Evolutionary conservation across 2,329 filamentous ascomycete species (phyloP).

Genomic region (Podosphaera xanthii): DNA sequence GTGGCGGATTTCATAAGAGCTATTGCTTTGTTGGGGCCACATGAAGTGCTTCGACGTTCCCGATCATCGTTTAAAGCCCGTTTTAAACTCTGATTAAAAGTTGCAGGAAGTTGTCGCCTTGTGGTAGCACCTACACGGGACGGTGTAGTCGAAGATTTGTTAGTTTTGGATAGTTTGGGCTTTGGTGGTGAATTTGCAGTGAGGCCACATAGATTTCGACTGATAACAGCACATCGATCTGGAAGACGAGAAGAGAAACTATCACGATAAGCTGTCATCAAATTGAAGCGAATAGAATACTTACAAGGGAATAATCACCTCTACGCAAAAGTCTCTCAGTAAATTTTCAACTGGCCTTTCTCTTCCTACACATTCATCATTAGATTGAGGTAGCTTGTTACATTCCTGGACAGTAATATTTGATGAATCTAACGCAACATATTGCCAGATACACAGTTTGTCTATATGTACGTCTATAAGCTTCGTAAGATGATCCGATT

Average conservation of each 20-base stretch:
- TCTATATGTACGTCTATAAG: slow-evolving; percentile 55
- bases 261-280: slow-evolving; percentile 15
- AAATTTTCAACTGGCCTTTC: slow-evolving; percentile 26
- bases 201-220: slow-evolving; percentile 55
- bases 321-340: slow-evolving; percentile 53
- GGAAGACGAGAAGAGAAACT: slow-evolving; percentile 59
- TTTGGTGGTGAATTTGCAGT: slow-evolving; percentile 33
- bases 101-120: slow-evolving; percentile 23
- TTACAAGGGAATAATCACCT: slow-evolving; percentile 62
- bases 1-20: slow-evolving; percentile 47
- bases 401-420: slow-evolving; percentile 16
- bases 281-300: slow-evolving; percentile 10
- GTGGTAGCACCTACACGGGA: slow-evolving; percentile 28
- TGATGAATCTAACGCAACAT: slow-evolving; percentile 39
- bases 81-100: slow-evolving; percentile 30
- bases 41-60: slow-evolving; percentile 28
- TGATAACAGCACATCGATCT: slow-evolving; percentile 44
- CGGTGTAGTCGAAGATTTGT: slow-evolving; percentile 19
- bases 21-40: slow-evolving; percentile 32
- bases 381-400: slow-evolving; percentile 16
- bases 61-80: slow-evolving; percentile 38
- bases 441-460: slow-evolving; percentile 66
- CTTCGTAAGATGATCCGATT: slow-evolving; percentile 33
- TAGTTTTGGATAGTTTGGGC: slow-evolving; percentile 24
- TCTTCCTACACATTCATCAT: slow-evolving; percentile 3